Conservation (phyloP, 306 rosid species). For the Prunus kanzakura region DNA sequence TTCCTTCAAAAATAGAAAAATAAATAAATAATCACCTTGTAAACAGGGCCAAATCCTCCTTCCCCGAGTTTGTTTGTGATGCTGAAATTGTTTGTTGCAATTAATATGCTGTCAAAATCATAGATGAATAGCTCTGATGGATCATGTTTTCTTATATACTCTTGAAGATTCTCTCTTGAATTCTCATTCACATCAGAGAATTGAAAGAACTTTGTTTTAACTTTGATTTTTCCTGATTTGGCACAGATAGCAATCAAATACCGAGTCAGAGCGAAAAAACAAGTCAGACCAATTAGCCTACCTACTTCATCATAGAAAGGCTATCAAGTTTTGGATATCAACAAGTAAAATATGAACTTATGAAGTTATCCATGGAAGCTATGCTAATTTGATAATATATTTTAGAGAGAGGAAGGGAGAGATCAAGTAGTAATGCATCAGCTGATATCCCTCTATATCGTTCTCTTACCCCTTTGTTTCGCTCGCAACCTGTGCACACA, state of each 20-base stretch:
- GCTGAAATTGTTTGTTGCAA: conserved; percentile 13
- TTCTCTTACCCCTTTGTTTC: conserved; percentile 15
- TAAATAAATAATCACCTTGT: not conserved
- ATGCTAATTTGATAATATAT: not conserved
- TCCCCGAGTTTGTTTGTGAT: conserved; percentile 23
- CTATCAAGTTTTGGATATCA: not conserved
- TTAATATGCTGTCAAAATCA: conserved; percentile 11
- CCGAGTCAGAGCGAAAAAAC: no score
- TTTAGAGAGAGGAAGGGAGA: not conserved
- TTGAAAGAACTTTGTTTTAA: not conserved
- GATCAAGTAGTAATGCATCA: not conserved
- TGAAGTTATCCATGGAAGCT: not conserved
- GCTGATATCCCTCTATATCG: no score
- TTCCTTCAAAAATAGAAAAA: not conserved
- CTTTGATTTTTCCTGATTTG: not conserved
- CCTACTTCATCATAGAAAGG: no score
- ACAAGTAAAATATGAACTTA: not conserved
- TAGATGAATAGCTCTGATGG: not conserved
- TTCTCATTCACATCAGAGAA: not conserved
- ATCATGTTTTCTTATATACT: not conserved
- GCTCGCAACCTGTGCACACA: conserved; percentile 1
- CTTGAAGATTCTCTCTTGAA: not conserved
- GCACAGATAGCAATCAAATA: not conserved
- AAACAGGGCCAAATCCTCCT: conserved; percentile 30
- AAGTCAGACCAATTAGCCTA: not conserved